Conservation (phyloP, 2,329 filamentous ascomycete species). For the Fusarium irregulare region DNA sequence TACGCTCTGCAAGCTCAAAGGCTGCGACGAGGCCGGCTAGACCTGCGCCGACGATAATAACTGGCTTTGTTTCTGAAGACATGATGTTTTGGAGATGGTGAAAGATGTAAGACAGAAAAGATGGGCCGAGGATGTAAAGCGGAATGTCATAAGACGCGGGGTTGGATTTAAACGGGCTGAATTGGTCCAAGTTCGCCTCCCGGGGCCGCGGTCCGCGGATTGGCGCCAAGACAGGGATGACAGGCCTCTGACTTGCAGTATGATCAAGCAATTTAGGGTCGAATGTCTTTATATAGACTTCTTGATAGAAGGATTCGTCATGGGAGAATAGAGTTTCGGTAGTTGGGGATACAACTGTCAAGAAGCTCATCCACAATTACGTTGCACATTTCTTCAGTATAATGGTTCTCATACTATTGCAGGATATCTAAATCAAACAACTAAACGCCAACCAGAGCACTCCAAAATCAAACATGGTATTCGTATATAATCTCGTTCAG, state of each 20-base stretch:
- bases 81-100: slow-evolving; percentile 4
- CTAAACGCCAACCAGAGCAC: slow-evolving; percentile 16
- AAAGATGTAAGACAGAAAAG: neutral
- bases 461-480: slow-evolving; percentile 13
- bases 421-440: slow-evolving; percentile 20
- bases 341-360: neutral
- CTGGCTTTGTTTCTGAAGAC: slow-evolving; percentile 49
- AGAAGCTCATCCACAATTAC: neutral
- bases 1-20: slow-evolving; percentile 64
- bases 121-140: slow-evolving; percentile 5
- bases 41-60: slow-evolving; percentile 68
- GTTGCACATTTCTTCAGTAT: neutral
- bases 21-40: slow-evolving; percentile 70
- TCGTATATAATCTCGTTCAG: neutral
- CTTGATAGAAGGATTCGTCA: neutral
- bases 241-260: neutral
- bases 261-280: neutral
- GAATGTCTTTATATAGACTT: neutral
- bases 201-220: slow-evolving; percentile 17
- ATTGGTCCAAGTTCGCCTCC: neutral
- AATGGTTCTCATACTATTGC: neutral
- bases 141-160: slow-evolving; percentile 24
- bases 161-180: slow-evolving; percentile 3
- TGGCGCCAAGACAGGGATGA: slow-evolving; percentile 26
- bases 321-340: neutral